Percentiles rank a stretch among this genome's conserved stretches.
Evolutionary conservation across 345 rosid species (phyloP).

Genomic region (Eucalyptus curtisii): DNA sequence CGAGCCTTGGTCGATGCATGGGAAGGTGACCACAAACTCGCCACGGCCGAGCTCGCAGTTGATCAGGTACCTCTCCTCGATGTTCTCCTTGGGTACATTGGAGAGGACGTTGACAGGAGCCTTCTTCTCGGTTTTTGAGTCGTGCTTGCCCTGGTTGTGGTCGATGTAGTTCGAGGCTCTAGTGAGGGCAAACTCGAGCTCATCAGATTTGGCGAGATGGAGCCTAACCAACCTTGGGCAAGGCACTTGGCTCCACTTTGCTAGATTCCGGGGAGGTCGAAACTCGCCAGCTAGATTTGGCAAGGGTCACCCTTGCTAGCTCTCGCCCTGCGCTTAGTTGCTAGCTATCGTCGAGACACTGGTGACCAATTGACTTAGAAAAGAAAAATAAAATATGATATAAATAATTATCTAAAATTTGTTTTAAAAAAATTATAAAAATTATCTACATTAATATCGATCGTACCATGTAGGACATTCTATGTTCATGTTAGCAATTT

Average conservation of each 20-base stretch:
- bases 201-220: background rate
- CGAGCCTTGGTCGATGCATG: background rate
- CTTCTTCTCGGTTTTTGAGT: background rate
- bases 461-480: background rate
- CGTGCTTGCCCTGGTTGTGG: background rate
- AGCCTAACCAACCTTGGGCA: too few species aligned
- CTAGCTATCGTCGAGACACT: accelerated
- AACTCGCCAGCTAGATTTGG: background rate
- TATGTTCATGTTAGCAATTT: background rate
- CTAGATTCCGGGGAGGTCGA: too few species aligned
- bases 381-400: too few species aligned
- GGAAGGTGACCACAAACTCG: background rate
- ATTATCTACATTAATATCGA: too few species aligned
- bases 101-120: background rate
- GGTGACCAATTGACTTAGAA: too few species aligned
- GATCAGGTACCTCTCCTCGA: background rate
- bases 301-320: background rate
- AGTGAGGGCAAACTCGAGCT: background rate
- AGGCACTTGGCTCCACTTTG: too few species aligned
- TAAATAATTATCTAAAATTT: too few species aligned
- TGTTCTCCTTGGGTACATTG: background rate
- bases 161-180: background rate
- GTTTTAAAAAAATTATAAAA: too few species aligned
- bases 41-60: background rate
- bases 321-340: accelerated